Percentiles rank a stretch among this genome's conserved stretches.
Conservation (phyloP, 2,329 filamentous ascomycete species). For the Ophiosphaerella korrae region DNA sequence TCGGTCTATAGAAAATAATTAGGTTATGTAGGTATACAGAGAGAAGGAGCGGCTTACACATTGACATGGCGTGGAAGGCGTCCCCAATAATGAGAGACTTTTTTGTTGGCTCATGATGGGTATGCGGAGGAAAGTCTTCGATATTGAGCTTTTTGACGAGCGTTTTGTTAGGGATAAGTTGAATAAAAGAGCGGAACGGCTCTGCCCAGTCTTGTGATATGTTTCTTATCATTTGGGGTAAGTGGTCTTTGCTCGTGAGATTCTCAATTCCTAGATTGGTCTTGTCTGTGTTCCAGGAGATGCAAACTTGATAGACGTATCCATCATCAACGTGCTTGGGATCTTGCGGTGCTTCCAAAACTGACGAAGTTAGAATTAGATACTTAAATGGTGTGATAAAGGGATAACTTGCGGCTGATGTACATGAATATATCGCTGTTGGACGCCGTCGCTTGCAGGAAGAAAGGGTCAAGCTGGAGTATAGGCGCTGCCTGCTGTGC, state of each 20-base stretch:
- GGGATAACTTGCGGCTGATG: background rate
- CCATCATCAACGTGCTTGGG: background rate
- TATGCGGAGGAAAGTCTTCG: slow-evolving; percentile 7
- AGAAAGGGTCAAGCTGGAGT: slow-evolving; percentile 16
- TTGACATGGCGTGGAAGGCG: slow-evolving; percentile 4
- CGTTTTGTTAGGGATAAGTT: slow-evolving; percentile 2
- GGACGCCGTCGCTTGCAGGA: slow-evolving; percentile 11
- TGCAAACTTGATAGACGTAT: slow-evolving; percentile 12
- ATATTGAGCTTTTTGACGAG: slow-evolving; percentile 9
- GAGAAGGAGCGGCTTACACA: slow-evolving; percentile 1
- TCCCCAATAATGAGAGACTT: slow-evolving; percentile 1
- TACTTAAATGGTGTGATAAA: background rate
- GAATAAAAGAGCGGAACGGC: slow-evolving; percentile 9
- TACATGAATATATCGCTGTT: background rate
- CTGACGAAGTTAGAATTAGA: background rate
- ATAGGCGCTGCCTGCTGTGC: slow-evolving; percentile 11
- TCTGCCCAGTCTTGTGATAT: slow-evolving; percentile 5
- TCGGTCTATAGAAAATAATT: background rate
- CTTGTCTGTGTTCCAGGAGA: slow-evolving; percentile 9
- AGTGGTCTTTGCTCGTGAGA: background rate
- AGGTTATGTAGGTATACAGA: background rate
- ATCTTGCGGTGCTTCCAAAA: slow-evolving; percentile 8
- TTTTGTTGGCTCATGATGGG: background rate
- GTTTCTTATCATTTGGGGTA: slow-evolving; percentile 1
- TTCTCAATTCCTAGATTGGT: background rate